These are phyloP conservation scores for Globisporangium spinosum DNA, from an alignment of 352 stramenopile species.

Conservation along the genomic window DNA sequence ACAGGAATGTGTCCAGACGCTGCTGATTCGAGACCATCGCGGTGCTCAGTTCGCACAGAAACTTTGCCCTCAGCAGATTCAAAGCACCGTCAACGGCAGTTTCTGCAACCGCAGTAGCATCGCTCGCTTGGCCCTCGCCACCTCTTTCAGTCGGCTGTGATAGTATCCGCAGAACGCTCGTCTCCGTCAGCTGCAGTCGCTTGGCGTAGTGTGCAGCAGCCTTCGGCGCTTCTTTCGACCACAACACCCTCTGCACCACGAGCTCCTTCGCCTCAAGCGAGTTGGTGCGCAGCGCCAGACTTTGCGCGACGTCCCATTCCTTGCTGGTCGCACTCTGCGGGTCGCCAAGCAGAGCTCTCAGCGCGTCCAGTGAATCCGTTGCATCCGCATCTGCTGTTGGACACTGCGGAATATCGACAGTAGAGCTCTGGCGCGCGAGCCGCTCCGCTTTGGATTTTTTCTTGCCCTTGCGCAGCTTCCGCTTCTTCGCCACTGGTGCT, in stretches of 20 bases:
- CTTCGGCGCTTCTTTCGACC: slow-evolving; percentile 29
- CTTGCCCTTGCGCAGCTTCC: slow-evolving; percentile 28
- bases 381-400: not conserved
- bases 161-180: slow-evolving; percentile 30
- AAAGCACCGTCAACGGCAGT: slow-evolving; percentile 2
- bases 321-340: slow-evolving; percentile 10
- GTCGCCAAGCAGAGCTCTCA: slow-evolving; percentile 2
- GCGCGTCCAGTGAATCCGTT: slow-evolving; percentile 10
- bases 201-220: slow-evolving; percentile 69
- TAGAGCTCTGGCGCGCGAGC: slow-evolving; percentile 10
- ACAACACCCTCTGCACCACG: slow-evolving; percentile 42
- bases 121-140: not conserved
- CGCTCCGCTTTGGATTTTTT: slow-evolving; percentile 35
- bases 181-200: slow-evolving; percentile 32
- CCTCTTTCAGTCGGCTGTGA: not conserved
- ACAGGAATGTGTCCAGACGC: slow-evolving; percentile 46
- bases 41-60: slow-evolving; percentile 48
- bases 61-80: slow-evolving; percentile 42
- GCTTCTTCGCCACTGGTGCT: slow-evolving; percentile 12
- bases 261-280: slow-evolving; percentile 31
- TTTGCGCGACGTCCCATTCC: slow-evolving; percentile 63
- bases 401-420: not conserved
- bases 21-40: slow-evolving; percentile 27
- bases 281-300: slow-evolving; percentile 39
- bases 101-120: slow-evolving; percentile 6